Base-by-base conservation (phyloP, 2,329 filamentous ascomycete species). In the Didymella keratinophila region DNA sequence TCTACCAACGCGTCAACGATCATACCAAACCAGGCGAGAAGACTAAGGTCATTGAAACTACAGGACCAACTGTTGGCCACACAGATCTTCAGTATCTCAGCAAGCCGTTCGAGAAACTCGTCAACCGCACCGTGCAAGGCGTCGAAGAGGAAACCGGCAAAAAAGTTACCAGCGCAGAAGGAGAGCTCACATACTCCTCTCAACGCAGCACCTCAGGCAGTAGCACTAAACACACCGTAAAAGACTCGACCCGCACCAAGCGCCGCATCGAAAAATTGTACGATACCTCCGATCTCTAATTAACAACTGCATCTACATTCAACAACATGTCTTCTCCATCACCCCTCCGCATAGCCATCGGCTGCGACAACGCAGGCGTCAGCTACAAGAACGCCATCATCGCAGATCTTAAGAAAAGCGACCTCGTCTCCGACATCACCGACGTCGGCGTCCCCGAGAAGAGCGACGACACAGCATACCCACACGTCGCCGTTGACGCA, bases 381-480 rank as follows among this genome's bases (percentile, higher is more conserved):
- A 80, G 79, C 66, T 95, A 95, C 85, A 95, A 94, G 78, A 86
- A 88, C 74, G 85, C 86, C 66, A 88, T 96, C 80, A 91, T 91
- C 74, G 81, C 83, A 51, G 88, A 92, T 71, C 86, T 96, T 60
- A 82, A 88, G 65, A 81, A 84, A 46, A 86, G 90, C 78, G 78
- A 84, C 2, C 86, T 87, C 61, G 90, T 96, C 63, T 78, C 82
- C 55, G 83, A 85, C 61, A 83, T 95, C 63, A 83, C 85, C 61
- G 92, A 96, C 71, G 90, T 95, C 48, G 92, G 92, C 67, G 88
- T 91, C 64, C 80, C 86, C 67, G 81, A 82, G 43, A 71, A 81
- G 54, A 79, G 81, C 56, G 90, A 95, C 82, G 92, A 91, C 76
- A 94, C 90, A 1, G 88, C 91, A 2, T 96, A 96, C 76, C 90